Percentiles rank a stretch among this genome's conserved stretches.
phyloP scores from a whole-genome alignment of 2,329 filamentous ascomycete species.

The Colletotrichum sp. region DNA sequence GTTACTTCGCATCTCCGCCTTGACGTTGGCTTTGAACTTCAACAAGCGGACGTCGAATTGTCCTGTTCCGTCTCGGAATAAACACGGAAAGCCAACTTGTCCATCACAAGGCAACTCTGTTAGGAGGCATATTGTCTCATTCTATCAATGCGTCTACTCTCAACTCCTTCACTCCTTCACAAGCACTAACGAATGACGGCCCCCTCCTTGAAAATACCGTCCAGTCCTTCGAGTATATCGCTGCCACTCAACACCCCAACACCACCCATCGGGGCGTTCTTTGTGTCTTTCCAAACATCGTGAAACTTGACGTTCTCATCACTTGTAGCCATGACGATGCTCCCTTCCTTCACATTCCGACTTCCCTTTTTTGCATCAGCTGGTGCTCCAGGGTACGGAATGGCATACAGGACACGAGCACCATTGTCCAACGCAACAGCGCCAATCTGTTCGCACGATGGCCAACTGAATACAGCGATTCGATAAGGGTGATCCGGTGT shows the following conservation, averaged over 20 bases:
- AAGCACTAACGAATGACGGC: slow-evolving; percentile 66
- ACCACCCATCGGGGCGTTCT: slow-evolving; percentile 55
- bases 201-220: slow-evolving; percentile 78
- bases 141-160: neutral
- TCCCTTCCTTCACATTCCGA: slow-evolving; percentile 47
- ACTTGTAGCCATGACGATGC: slow-evolving; percentile 89
- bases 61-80: neutral
- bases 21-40: neutral
- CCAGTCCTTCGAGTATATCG: slow-evolving; percentile 81
- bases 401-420: slow-evolving; percentile 83
- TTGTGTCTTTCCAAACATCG: slow-evolving; percentile 82
- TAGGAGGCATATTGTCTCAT: neutral
- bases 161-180: slow-evolving; percentile 19
- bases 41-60: neutral
- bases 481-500: slow-evolving; percentile 88
- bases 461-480: slow-evolving; percentile 95
- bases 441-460: slow-evolving; percentile 83
- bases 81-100: neutral
- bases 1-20: neutral
- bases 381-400: slow-evolving; percentile 72
- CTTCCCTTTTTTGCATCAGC: slow-evolving; percentile 24
- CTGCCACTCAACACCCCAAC: slow-evolving; percentile 76
- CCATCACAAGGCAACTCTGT: neutral
- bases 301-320: slow-evolving; percentile 95
- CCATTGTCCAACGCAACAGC: slow-evolving; percentile 84